phyloP scores from a whole-genome alignment of 2,329 filamentous ascomycete genomes.

The Claviceps maximensis region DNA sequence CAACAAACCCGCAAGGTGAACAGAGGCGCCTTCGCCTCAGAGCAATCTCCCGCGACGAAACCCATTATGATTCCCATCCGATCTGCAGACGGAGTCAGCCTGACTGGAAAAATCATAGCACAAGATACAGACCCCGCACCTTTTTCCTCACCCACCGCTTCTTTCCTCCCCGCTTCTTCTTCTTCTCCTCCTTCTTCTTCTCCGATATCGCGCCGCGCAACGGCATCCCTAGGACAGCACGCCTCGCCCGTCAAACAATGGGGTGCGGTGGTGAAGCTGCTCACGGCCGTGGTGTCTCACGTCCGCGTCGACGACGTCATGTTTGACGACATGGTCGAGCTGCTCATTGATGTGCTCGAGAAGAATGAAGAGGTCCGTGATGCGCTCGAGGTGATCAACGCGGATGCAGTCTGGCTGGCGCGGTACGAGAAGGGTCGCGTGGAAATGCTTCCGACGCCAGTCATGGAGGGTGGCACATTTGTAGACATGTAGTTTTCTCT shows the following conservation, averaged over 20 bases:
- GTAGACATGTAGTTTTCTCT: conserved; percentile 11
- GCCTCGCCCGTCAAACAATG: conserved; percentile 50
- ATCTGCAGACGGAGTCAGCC: conserved; percentile 11
- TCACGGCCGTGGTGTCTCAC: conserved; percentile 47
- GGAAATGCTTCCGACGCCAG: conserved; percentile 23
- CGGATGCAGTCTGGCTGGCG: conserved; percentile 65
- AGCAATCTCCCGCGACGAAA: neutral
- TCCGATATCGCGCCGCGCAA: conserved; percentile 4
- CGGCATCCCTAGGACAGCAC: conserved; percentile 40
- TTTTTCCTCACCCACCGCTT: conserved; percentile 3
- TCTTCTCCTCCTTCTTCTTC: neutral
- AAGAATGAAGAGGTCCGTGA: conserved; percentile 33
- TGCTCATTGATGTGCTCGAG: conserved; percentile 41
- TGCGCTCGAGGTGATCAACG: conserved; percentile 51
- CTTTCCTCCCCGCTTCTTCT: no score
- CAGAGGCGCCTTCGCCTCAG: neutral
- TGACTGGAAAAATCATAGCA: conserved; percentile 6
- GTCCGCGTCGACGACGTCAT: conserved; percentile 54
- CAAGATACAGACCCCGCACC: no score
- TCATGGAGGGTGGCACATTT: conserved; percentile 30
- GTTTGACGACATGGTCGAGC: conserved; percentile 57
- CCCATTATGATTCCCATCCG: conserved; percentile 22
- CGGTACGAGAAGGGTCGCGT: conserved; percentile 34
- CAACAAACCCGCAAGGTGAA: neutral
- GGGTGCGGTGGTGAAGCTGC: conserved; percentile 45